These are phyloP conservation scores for Penicillium coprophilum DNA, from an alignment of 495 filamentous ascomycete genomes.

Conservation along the genomic window DNA sequence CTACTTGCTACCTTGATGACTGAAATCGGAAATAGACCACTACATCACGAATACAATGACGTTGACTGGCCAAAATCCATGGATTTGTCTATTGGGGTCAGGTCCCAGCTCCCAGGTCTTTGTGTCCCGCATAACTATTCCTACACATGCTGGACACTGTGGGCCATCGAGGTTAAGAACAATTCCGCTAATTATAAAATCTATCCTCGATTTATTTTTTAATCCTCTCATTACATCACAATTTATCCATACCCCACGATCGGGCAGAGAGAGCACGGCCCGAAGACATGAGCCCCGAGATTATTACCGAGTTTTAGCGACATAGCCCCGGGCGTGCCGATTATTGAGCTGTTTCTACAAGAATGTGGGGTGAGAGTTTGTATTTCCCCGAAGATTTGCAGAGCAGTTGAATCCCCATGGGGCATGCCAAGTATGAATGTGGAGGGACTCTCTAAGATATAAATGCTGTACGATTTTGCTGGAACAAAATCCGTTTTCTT, in stretches of 20 bases:
- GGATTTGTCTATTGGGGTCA: too few species aligned
- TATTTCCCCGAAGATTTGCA: slow-evolving; percentile 1
- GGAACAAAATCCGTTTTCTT: background rate
- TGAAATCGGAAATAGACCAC: too few species aligned
- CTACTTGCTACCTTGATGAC: too few species aligned
- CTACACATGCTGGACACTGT: too few species aligned
- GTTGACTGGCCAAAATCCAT: too few species aligned
- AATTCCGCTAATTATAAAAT: too few species aligned
- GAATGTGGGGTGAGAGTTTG: background rate
- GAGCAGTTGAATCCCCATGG: slow-evolving; percentile 1
- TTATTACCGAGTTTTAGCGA: slow-evolving; percentile 14
- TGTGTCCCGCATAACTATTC: too few species aligned
- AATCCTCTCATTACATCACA: background rate
- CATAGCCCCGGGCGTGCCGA: background rate
- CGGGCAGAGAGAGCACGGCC: too few species aligned
- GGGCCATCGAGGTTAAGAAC: too few species aligned
- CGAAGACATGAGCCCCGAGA: slow-evolving; percentile 5
- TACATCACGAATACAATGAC: too few species aligned
- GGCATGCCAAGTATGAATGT: background rate
- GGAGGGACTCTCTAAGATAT: background rate
- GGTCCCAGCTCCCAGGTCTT: too few species aligned
- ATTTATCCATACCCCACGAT: background rate
- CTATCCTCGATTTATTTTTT: too few species aligned
- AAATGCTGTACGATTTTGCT: background rate
- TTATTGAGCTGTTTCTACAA: background rate